Conservation (phyloP, 2,329 filamentous ascomycete species). For the Cytospora chrysosperma region DNA sequence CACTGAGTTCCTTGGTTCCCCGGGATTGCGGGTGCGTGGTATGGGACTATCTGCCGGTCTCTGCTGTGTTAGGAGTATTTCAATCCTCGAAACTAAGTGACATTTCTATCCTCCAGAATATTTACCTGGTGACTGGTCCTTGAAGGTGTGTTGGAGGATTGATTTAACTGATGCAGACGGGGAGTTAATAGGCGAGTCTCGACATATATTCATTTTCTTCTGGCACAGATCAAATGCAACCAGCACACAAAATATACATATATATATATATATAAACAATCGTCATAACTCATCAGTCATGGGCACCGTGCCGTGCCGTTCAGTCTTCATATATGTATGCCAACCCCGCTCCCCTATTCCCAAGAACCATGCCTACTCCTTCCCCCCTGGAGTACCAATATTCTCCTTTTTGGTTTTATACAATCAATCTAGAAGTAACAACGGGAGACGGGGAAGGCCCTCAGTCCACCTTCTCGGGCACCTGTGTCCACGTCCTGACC, state of each 20-base stretch:
- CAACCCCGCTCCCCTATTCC: not conserved
- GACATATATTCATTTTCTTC: not conserved
- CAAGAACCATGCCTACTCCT: too few species aligned
- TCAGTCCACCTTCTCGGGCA: slow-evolving; percentile 23
- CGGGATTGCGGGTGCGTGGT: too few species aligned
- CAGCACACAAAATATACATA: not conserved
- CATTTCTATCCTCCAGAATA: too few species aligned
- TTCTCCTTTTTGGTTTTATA: too few species aligned
- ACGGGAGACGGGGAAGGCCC: not conserved
- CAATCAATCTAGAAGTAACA: too few species aligned
- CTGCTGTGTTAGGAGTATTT: too few species aligned
- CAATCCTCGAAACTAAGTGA: too few species aligned
- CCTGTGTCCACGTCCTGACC: slow-evolving; percentile 50
- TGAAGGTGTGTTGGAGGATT: too few species aligned
- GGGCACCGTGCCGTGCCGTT: not conserved
- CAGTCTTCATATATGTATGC: not conserved
- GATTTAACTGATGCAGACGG: too few species aligned
- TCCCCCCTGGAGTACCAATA: not conserved
- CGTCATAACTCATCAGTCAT: not conserved
- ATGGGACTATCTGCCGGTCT: too few species aligned
- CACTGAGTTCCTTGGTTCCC: too few species aligned
- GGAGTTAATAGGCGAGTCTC: not conserved
- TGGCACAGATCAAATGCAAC: not conserved
- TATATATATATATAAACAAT: not conserved
- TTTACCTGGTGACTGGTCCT: too few species aligned